Base-by-base conservation (phyloP, 2,329 filamentous ascomycete genomes). In the Sporothrix inflata region DNA sequence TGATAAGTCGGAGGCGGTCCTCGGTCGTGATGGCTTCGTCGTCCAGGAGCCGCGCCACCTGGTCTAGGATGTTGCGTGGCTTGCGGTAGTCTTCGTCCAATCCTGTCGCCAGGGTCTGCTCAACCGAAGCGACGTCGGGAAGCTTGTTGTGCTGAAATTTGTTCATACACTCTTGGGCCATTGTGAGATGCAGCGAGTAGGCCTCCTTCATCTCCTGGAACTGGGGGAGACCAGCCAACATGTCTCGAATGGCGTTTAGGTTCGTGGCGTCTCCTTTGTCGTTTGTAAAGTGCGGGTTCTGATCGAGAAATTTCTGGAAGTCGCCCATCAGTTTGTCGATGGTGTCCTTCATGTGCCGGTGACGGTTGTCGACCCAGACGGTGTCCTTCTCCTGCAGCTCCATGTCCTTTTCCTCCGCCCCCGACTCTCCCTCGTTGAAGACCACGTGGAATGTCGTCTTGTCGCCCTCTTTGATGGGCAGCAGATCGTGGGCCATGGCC, bases 161-260 rank as follows among this genome's bases (percentile, higher is more conserved):
- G 77, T 94, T 94, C 94, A 98, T 98, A 80, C 94, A 97, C 79
- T 97, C 94, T 79, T 98, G 92, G 1, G 96, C 96, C 95, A 99
- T 98, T 76, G 91, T 95, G 55, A 99, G 85, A 81, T 99, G 96
- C 70, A 99, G 84, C 0, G 94, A 96, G 81, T 98, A 99, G 1
- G 93, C 91, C 79, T 97, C 94, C 81, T 98, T 98, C 86, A 96
- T 93, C 81, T 97, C 92, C 78, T 97, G 93, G 78, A 98, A 99
- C 78, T 98, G 93, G 14, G 94, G 94, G 73, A 99, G 83, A 9
- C 94, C 95, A 16, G 94, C 96, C 83, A 99, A 84, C 96, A 99
- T 99, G 81, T 98, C 94, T 78, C 96, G 94, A 81, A 99, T 97
- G 34, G 93, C 92, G 81, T 94, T 97, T 71, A 99, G 85, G 79